Evolutionary conservation across 208 protist species (phyloP).

Genomic region (Acanthamoeba rhysodes): DNA sequence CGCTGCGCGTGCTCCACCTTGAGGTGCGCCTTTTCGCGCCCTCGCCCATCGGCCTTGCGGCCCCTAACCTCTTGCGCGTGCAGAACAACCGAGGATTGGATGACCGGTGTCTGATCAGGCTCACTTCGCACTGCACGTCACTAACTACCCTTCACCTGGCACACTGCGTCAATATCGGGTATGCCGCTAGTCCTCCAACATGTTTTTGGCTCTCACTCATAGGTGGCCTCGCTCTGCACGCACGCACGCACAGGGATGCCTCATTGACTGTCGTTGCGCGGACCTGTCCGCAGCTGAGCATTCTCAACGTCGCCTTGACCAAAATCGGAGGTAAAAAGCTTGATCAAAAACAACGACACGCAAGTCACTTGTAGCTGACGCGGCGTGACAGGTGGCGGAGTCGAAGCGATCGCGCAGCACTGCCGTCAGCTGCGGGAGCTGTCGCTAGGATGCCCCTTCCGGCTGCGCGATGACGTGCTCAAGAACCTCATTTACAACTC

Average conservation of each 20-base stretch:
- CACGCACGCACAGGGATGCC: conserved; percentile 57
- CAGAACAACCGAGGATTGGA: conserved; percentile 60
- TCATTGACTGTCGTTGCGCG: conserved; percentile 39
- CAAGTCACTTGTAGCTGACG: background rate
- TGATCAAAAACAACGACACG: no score
- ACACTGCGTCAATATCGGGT: conserved; percentile 68
- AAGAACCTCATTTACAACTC: conserved; percentile 71
- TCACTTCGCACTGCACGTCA: conserved; percentile 21
- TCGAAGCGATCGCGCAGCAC: conserved; percentile 61
- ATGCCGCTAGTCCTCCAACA: background rate
- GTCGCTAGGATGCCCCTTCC: conserved; percentile 40
- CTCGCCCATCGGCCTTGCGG: no score
- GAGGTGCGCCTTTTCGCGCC: background rate
- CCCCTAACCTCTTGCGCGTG: background rate
- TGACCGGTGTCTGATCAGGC: conserved; percentile 39
- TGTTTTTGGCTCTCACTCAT: background rate
- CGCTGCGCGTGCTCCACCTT: conserved; percentile 25
- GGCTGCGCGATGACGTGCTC: conserved; percentile 53
- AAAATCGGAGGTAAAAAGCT: conserved; percentile 50
- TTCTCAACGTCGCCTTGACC: conserved; percentile 61
- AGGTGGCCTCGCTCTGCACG: no score
- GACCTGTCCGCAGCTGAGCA: conserved; percentile 27
- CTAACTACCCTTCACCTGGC: conserved; percentile 36
- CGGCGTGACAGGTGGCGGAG: background rate
- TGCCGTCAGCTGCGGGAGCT: conserved; percentile 53